phyloP scores from a whole-genome alignment of 1,284 basidiomycete genomes.

The Cutaneotrichosporon sp. region DNA sequence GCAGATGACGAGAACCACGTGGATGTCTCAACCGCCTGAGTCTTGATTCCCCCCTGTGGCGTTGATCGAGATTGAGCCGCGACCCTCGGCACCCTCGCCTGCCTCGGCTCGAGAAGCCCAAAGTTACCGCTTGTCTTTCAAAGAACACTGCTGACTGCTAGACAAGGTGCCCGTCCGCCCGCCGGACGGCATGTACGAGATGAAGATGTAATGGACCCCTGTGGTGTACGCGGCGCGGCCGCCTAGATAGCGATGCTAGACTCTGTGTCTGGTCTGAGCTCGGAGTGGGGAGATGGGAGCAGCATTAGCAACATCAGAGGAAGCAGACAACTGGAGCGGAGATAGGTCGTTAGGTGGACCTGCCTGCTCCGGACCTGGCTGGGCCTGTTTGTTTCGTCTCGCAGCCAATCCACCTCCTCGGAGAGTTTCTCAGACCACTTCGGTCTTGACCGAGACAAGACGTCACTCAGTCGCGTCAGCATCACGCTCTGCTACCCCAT shows the following conservation, averaged over 20 bases:
- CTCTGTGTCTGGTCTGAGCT: background rate
- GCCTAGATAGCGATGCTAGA: slow-evolving; percentile 9
- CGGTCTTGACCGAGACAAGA: background rate
- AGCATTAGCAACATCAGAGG: too few relatives aligned
- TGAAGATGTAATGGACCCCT: slow-evolving; percentile 22
- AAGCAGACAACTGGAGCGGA: too few relatives aligned
- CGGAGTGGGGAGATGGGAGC: background rate
- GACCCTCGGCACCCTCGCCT: too few relatives aligned
- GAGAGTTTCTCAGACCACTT: background rate
- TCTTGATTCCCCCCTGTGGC: too few relatives aligned
- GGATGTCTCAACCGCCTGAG: too few relatives aligned
- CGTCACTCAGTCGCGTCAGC: background rate
- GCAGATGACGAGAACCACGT: too few relatives aligned
- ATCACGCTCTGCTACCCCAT: background rate
- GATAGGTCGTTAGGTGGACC: background rate
- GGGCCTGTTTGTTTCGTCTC: background rate
- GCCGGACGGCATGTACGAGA: slow-evolving; percentile 69
- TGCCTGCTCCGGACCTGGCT: background rate
- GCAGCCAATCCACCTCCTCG: background rate
- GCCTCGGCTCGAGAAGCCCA: too few relatives aligned
- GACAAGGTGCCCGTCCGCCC: slow-evolving; percentile 63
- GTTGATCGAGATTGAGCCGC: too few relatives aligned
- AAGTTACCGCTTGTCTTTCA: background rate
- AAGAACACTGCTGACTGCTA: slow-evolving; percentile 20
- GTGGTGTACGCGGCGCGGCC: background rate